Base-by-base conservation (phyloP, 306 rosid genomes). In the Myrica gale region DNA sequence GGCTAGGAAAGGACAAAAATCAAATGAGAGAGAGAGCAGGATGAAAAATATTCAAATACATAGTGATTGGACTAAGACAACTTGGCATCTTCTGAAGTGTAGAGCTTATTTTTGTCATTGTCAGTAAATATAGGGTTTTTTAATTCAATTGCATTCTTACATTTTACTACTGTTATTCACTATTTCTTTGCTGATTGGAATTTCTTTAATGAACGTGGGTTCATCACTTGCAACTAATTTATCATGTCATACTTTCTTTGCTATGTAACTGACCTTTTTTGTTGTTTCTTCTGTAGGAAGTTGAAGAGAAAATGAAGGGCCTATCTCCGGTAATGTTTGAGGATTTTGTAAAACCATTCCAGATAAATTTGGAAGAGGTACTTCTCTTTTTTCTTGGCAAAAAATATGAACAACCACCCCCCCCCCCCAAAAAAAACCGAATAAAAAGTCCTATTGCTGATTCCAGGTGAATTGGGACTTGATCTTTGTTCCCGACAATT, bases 241-340 rank as follows among this genome's bases (percentile, higher is more conserved):
- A 61, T 6, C 68, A 10, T 32, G 37, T 32, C 37, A 32, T 32
- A 4, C 15, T 26, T 37, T 61, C 32, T 26, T 26, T n/a, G n/a
- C 41, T 26, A 32, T 66, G 4, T 41, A 16, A 66, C 4, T 42
- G 10, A 39, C 70, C 26, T 75, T 80, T 78, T 58, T 1, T 47
- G 15, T 42, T 17, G 43, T 63, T 74, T 45, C 50, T 73, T 75
- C 46, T 11, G 16, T 56, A 95, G 99, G 99, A 95, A 85, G 91
- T 95, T 78, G 87, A 83, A 90, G 93, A 89, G 75, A 92, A 85
- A 84, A 57, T 95, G 85, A 89, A 90, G 89, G 76, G 72, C 57
- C 82, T 89, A 56, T 85, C 96, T 69, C 97, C 97, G 5, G 86
- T 86, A 76, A 90, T 95, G 97, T 95, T 92, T 65, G 91, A 95